phyloP scores from a whole-genome alignment of 495 filamentous ascomycete genomes.

The Chaetomium cochliodes region DNA sequence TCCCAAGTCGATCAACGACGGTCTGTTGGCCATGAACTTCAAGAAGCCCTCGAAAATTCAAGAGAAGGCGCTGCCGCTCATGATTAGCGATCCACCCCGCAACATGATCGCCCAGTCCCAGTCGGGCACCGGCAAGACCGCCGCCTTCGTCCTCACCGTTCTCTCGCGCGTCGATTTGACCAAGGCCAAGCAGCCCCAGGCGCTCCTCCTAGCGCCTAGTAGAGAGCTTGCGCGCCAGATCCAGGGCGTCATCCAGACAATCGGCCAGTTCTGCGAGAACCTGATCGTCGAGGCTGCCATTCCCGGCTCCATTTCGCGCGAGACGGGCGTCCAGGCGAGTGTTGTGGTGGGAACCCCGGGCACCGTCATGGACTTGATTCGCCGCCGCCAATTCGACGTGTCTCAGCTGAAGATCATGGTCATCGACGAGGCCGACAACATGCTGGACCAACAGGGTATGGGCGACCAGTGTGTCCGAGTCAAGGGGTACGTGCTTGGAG shows the following conservation, averaged over 20 bases:
- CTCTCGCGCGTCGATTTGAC: conserved; percentile 76
- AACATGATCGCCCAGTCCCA: conserved; percentile 98
- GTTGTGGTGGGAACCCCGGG: conserved; percentile 93
- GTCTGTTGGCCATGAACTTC: conserved; percentile 79
- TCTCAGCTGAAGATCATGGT: conserved; percentile 72
- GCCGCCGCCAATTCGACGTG: conserved; percentile 63
- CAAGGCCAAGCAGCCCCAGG: conserved; percentile 70
- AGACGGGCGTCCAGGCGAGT: conserved; percentile 61
- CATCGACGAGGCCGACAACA: conserved; percentile 93
- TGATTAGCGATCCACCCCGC: conserved; percentile 74
- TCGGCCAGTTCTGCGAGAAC: conserved; percentile 77
- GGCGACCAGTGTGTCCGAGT: conserved; percentile 92
- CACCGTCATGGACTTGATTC: conserved; percentile 83
- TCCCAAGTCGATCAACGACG: conserved; percentile 52
- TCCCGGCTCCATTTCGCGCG: conserved; percentile 65
- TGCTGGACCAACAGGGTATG: conserved; percentile 89
- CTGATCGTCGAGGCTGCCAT: conserved; percentile 75
- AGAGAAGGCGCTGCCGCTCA: conserved; percentile 84
- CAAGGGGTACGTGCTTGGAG: conserved; percentile 59
- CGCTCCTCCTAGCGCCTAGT: conserved; percentile 85
- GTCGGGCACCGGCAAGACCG: conserved; percentile 97
- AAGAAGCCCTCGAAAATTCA: conserved; percentile 96
- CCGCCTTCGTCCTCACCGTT: conserved; percentile 90
- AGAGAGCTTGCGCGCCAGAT: conserved; percentile 96
- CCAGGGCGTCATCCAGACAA: conserved; percentile 70